Conservation (phyloP, 1,139 yeast species). For the Lodderomyces oxycetoniae region DNA sequence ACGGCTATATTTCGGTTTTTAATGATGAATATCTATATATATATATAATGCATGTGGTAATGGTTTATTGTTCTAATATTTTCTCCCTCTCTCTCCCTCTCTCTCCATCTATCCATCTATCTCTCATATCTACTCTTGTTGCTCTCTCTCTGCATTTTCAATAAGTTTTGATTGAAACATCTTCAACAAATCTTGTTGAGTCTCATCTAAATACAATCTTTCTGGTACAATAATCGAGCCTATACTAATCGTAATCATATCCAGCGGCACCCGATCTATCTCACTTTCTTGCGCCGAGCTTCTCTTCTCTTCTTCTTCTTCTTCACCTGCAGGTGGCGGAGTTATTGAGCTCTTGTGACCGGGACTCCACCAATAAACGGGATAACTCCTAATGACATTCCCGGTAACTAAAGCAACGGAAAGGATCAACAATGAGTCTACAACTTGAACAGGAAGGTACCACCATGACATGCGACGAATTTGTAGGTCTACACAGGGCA, state of each 20-base stretch:
- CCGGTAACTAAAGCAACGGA: slow-evolving; percentile 53
- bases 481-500: slow-evolving; percentile 49
- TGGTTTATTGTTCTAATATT: not conserved
- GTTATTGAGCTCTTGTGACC: slow-evolving; percentile 4
- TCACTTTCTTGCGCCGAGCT: slow-evolving; percentile 7
- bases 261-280: slow-evolving; percentile 7
- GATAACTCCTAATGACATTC: slow-evolving; percentile 52
- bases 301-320: slow-evolving; percentile 4
- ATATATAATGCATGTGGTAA: too few relatives aligned
- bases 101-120: not conserved
- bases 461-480: slow-evolving; percentile 61
- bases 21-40: too few relatives aligned
- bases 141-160: not conserved
- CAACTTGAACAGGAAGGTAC: slow-evolving; percentile 55
- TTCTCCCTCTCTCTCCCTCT: not conserved
- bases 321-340: slow-evolving; percentile 3
- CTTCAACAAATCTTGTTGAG: slow-evolving; percentile 26
- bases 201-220: slow-evolving; percentile 21
- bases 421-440: slow-evolving; percentile 48
- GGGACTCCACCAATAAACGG: slow-evolving; percentile 63
- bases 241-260: slow-evolving; percentile 18
- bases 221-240: slow-evolving; percentile 23
- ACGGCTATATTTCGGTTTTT: too few relatives aligned
- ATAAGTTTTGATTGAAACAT: slow-evolving; percentile 17
- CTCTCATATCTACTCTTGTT: not conserved